Evolutionary conservation across 768 basidiomycete species (phyloP), one percentile per base, ranked within the genome.

Genomic region (Naganishia onofrii): DNA sequence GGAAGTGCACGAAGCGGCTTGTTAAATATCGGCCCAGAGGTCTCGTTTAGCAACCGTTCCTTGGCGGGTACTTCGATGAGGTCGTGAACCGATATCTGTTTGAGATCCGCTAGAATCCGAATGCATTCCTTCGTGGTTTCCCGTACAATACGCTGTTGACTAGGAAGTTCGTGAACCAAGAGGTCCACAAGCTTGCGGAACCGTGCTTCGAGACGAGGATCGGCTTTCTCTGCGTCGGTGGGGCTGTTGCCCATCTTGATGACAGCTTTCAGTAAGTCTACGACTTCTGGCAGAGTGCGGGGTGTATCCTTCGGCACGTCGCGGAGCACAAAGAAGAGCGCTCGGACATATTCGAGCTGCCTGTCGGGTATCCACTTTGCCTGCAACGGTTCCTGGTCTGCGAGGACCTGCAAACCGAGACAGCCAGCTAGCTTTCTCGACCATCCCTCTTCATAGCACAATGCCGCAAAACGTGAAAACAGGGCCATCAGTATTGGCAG

Each of bases 1-100:
- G 93, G 93, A 29, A 99, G 85, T 0, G 96, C 96, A 65, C 96
- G 86, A 23, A 99, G 85, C 15, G 96, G 96, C 77, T 98, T 97
- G n/a, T 90, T 91, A 82, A 90, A 98, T 73, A 99, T 93, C 12
- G 78, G 76, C 9, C 79, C 79, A 29, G 78, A 74, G 6, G 65
- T 66, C 1, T 89, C 87, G 21, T 87, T 86, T 46, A 98, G 84
- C 82, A 98, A 88, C 34, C 92, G 88, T 72, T 93, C 92, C 56
- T 92, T 89, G 75, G 93, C 80, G 9, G 76, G 19, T 87, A 90
- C 79, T 86, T 69, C 83, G 57, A 99, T 84, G n/a, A 98, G 84
- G 53, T 93, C 92, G 52, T 87, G 84, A 29, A 90, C 85, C 0
- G 90, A 85, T 72, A 86, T 87, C 15, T 86, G 86, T 66, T 87